Percentiles rank a stretch among this genome's conserved stretches.
These are phyloP conservation scores for Gossypium herbaceum DNA, from an alignment of 345 rosid species.

Conservation along the genomic window DNA sequence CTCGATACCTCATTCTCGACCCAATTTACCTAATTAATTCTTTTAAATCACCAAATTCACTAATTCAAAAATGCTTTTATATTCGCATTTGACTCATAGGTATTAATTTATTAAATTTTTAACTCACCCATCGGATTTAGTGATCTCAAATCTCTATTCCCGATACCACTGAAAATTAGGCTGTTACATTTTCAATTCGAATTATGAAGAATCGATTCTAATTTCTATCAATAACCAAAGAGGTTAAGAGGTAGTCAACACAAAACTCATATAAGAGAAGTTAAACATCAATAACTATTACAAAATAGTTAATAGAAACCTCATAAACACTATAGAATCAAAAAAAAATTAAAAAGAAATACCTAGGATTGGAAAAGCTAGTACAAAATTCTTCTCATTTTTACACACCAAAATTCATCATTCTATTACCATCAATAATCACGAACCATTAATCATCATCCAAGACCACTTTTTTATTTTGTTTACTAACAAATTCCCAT, in stretches of 20 bases:
- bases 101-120: too few species aligned
- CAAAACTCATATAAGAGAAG: background rate
- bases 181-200: too few species aligned
- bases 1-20: too few species aligned
- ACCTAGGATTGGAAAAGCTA: conserved; percentile 39
- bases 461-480: conserved; percentile 5
- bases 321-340: background rate
- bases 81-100: too few species aligned
- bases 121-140: too few species aligned
- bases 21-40: too few species aligned
- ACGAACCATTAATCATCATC: conserved; percentile 16
- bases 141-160: too few species aligned
- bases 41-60: too few species aligned
- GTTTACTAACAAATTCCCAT: background rate
- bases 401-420: conserved; percentile 27
- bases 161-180: too few species aligned
- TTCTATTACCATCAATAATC: conserved; percentile 39
- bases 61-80: too few species aligned
- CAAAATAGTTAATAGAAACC: background rate
- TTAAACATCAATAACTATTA: background rate
- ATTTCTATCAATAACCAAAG: background rate
- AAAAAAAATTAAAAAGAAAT: background rate
- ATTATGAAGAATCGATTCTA: background rate
- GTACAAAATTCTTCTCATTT: conserved; percentile 31
- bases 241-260: background rate